Base-by-base conservation (phyloP, 1,284 basidiomycete genomes). In the Ustilago sp. region DNA sequence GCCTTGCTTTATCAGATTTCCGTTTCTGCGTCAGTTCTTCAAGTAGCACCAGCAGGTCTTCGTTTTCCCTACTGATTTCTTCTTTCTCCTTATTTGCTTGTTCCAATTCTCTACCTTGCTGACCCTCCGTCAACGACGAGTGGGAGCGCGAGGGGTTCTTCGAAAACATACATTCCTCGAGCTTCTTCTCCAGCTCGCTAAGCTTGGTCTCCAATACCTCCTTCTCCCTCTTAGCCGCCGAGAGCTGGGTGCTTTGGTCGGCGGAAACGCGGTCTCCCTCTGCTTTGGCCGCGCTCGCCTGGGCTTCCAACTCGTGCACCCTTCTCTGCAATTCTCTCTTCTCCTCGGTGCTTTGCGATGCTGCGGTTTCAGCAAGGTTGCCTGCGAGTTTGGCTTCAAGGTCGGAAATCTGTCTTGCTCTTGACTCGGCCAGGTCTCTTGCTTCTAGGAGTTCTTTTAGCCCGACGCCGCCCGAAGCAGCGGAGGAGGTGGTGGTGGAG, bases 21-120 rank as follows among this genome's bases (percentile, higher is more conserved):
- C 94, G 89, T 87, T 98, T 98, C 79, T 89, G 90, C 55, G 91
- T 93, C 59, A 98, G 88, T 86, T 99, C 97, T 81, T 99, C 97
- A 4, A 99, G 88, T 39, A 98, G 88, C 0, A 99, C 95, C 2
- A 99, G 88, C 62, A 99, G 86, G 86, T 98, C 95, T 85, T 97
- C 95, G 82, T 96, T 94, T 85, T 98, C 95, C 87, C 95, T 95
- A 85, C 93, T 92, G 31, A 91, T 90, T n/a, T 95, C 94, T 73
- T 90, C 75, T 19, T 78, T 80, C 13, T 72, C 73, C 66, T 56
- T 69, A 41, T 69, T 60, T 34, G 68, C n/a, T 4, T 39, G 55
- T 3, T 59, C 77, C 39, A 74, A 23, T 23, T 61, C 54, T 2
- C 48, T 28, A 32, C 28, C 52, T 15, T 19, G n/a, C 43, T 43